Evolutionary conservation across 441 rosid genomes (phyloP), one percentile per base, ranked within the genome.

Genomic region (Viola pubescens): DNA sequence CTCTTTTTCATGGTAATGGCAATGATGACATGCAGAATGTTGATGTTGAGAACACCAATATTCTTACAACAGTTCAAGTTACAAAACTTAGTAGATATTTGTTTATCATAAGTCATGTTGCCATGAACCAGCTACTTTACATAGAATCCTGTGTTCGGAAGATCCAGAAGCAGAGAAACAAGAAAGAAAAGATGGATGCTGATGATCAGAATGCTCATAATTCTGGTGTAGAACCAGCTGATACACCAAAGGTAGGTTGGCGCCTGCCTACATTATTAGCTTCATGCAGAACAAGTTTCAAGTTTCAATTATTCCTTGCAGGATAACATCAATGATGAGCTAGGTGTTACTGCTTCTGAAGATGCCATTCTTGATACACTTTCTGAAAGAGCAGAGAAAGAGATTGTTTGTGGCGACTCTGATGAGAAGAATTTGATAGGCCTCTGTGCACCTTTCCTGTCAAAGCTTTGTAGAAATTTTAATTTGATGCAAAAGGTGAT

Each of bases 291-390:
- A 47, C 45, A 39, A 13, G 9, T n/a, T 5, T 38, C 40, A 42
- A 13, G 13, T 14, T 74, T 70, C 65, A 50, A 67, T 48, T 55
- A 67, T 63, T 74, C 59, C 51, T 62, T 67, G 64, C 80, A 94
- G 99, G 91, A 79, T 48, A 73, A 71, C 71, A 94, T 94, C 62
- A 94, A 82, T 82, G 91, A 94, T 60, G 98, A 94, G 76, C 77
- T 94, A 42, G 99, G 99, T 59, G 81, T 94, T 66, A 89, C 97
- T 64, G 97, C 97, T 74, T 91, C 99, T 14, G 94, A 87, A 74
- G 99, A 90, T 73, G 95, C 91, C 52, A 59, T 77, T 52, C 85
- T 94, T 67, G 99, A 94, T 77, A 66, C 84, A 16, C 87, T 91
- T 9, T 82, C 89, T 53, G 99, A 94, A 69, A 82, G 77, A 80